Evolutionary conservation across 345 rosid species (phyloP).

Genomic region (Carallia pectinifolia): DNA sequence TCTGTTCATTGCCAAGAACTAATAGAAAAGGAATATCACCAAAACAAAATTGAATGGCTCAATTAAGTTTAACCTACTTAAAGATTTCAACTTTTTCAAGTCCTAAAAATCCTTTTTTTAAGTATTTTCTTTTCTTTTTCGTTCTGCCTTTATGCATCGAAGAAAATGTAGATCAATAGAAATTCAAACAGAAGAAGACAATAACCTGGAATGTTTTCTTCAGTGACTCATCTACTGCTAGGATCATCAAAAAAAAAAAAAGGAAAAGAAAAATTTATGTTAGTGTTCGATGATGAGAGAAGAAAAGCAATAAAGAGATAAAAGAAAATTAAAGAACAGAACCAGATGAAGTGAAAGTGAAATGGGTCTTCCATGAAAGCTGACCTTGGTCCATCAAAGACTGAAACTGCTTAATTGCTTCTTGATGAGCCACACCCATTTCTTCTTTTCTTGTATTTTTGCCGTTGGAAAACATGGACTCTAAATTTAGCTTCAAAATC

Average conservation of each 20-base stretch:
- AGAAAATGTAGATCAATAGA: constrained; percentile 26
- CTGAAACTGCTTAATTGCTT: constrained; percentile 68
- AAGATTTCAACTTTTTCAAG: background rate
- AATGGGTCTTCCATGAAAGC: constrained; percentile 20
- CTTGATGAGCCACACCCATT: constrained; percentile 60
- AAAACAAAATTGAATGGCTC: background rate
- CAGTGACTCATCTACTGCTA: constrained; percentile 65
- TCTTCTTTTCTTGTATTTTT: constrained; percentile 8
- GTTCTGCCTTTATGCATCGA: background rate
- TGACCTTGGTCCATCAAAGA: constrained; percentile 71
- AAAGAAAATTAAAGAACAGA: constrained; percentile 7
- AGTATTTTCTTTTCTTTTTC: background rate
- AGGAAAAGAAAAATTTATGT: background rate
- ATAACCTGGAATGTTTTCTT: constrained; percentile 72
- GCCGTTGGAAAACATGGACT: constrained; percentile 1
- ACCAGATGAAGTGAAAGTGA: background rate
- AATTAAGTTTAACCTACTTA: background rate
- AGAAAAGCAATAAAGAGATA: background rate
- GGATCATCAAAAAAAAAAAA: constrained; percentile 11
- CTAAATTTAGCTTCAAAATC: background rate
- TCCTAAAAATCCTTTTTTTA: background rate
- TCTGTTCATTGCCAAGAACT: background rate
- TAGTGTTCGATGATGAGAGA: constrained; percentile 16
- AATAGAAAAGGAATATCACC: background rate
- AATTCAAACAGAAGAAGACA: constrained; percentile 3